Evolutionary conservation across 345 rosid genomes (phyloP).

Genomic region (Ceriops zippeliana): DNA sequence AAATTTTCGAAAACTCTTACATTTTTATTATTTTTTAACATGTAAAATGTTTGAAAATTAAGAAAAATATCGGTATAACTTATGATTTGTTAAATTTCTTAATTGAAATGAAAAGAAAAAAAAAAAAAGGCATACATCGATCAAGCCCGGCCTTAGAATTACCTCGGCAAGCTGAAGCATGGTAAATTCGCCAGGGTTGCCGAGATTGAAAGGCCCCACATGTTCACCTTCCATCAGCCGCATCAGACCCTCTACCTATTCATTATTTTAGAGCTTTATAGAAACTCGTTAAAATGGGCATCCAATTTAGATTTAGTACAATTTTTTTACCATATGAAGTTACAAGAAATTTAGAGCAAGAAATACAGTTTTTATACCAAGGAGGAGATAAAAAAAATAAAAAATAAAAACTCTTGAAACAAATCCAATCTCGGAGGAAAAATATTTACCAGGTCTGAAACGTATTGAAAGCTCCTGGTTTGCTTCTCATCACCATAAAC

Average conservation of each 20-base stretch:
- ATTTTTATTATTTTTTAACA: neutral
- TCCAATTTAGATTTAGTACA: too few species aligned
- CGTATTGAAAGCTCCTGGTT: constrained; percentile 83
- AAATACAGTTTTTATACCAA: neutral
- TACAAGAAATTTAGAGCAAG: neutral
- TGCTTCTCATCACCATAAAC: constrained; percentile 92
- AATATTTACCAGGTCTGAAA: constrained; percentile 68
- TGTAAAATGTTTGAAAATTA: neutral
- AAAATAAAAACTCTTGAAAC: too few species aligned
- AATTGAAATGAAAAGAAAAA: too few species aligned
- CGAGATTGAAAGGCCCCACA: constrained; percentile 1
- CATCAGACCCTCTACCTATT: neutral
- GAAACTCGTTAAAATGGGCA: too few species aligned
- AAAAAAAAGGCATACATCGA: too few species aligned
- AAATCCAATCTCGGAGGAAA: neutral
- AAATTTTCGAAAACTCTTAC: too few species aligned
- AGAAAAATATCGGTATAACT: neutral
- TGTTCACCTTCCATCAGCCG: neutral
- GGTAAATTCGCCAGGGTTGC: constrained; percentile 4
- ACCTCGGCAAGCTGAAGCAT: constrained; percentile 2
- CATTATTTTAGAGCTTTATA: too few species aligned
- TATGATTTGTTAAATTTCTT: too few species aligned
- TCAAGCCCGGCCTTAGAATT: too few species aligned
- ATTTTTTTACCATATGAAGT: too few species aligned
- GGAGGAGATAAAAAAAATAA: neutral